These are phyloP conservation scores for Silene conica DNA, from an alignment of 148 eudicot genomes.

Conservation along the genomic window DNA sequence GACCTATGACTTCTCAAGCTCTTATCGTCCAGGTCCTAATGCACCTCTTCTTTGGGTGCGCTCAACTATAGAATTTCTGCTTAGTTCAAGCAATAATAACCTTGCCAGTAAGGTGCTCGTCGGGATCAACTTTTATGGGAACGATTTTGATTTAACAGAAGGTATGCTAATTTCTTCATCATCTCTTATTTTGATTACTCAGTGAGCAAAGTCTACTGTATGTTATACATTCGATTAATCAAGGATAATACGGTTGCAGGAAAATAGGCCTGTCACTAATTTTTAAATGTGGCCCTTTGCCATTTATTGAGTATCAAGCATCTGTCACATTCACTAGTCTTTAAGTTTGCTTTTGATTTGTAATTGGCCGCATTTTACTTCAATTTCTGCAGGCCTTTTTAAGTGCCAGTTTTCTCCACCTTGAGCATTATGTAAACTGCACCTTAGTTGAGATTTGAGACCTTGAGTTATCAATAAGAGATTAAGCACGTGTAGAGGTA, in stretches of 20 bases:
- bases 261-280: background rate
- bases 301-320: background rate
- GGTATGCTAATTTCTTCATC: slow-evolving; percentile 36
- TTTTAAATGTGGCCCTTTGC: background rate
- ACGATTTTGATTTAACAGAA: slow-evolving; percentile 63
- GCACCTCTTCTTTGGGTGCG: slow-evolving; percentile 91
- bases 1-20: slow-evolving; percentile 93
- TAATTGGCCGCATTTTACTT: too few relatives aligned
- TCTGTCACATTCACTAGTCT: too few relatives aligned
- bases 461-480: background rate
- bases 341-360: too few relatives aligned
- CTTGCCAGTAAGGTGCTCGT: slow-evolving; percentile 65
- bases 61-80: slow-evolving; percentile 52
- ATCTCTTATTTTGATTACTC: slow-evolving; percentile 10
- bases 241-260: slow-evolving; percentile 1
- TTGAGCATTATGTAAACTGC: background rate
- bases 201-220: background rate
- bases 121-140: slow-evolving; percentile 91
- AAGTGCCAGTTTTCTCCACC: background rate
- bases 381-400: background rate
- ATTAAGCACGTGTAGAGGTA: background rate
- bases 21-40: slow-evolving; percentile 92
- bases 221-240: background rate
- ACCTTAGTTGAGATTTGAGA: background rate
- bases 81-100: slow-evolving; percentile 37